A percentile compares a stretch with the other conserved stretches of the same genome.
phyloP scores from a whole-genome alignment of 2,329 filamentous ascomycete species.

The Phaeosphaeriaceae sp. region DNA sequence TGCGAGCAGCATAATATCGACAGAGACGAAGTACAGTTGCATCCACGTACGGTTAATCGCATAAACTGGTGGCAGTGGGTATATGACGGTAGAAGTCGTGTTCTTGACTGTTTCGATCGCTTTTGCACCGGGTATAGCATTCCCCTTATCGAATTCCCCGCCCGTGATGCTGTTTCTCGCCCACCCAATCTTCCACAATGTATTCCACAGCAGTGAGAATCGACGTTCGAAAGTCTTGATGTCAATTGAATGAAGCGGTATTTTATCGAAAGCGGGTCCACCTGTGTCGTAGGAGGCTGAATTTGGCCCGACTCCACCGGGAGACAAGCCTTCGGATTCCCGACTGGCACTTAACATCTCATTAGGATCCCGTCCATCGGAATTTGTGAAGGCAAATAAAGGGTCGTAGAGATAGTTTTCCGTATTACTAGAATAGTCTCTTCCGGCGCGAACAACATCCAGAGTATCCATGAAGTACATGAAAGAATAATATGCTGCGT shows the following conservation, averaged over 20 bases:
- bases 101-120: background rate
- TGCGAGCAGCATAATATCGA: constrained; percentile 14
- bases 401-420: background rate
- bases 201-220: constrained; percentile 11
- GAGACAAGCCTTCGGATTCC: too few species aligned
- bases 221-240: constrained; percentile 7
- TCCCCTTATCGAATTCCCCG: background rate
- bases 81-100: background rate
- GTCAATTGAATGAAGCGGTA: background rate
- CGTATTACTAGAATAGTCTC: background rate
- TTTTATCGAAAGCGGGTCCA: too few species aligned
- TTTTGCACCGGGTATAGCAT: background rate
- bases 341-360: too few species aligned
- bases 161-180: constrained; percentile 1
- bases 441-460: background rate
- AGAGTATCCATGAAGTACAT: background rate
- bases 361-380: too few species aligned
- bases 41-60: constrained; percentile 8
- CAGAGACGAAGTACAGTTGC: constrained; percentile 10
- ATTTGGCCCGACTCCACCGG: too few species aligned
- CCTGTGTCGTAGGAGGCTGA: too few species aligned
- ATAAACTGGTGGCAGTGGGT: constrained; percentile 8
- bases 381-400: background rate
- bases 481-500: background rate
- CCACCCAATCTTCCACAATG: constrained; percentile 11